phyloP scores from a whole-genome alignment of 305 asterid genomes.

The Withania somnifera region DNA sequence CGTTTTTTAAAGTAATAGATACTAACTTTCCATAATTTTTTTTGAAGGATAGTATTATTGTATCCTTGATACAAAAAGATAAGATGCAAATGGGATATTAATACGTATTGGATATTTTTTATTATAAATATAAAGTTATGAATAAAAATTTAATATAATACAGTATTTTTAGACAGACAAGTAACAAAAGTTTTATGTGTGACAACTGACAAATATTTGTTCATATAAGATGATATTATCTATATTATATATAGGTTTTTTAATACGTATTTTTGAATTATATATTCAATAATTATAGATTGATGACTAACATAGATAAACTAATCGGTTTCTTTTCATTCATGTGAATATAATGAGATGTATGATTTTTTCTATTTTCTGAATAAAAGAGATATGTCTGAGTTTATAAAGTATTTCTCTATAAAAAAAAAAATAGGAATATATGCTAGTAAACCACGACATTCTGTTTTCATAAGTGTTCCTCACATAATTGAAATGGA shows the following conservation, averaged over 20 bases:
- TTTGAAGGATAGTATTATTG: not conserved
- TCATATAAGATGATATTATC: not conserved
- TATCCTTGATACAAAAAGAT: not conserved
- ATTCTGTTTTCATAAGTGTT: not conserved
- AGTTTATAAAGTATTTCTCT: not conserved
- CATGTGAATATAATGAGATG: not conserved
- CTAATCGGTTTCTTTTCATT: not conserved
- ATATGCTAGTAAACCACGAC: not conserved
- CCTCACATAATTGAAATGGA: not conserved
- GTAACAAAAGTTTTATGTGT: too few relatives aligned
- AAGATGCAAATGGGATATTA: not conserved
- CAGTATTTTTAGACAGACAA: too few relatives aligned
- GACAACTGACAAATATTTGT: too few relatives aligned
- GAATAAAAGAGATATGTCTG: not conserved
- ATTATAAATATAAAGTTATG: too few relatives aligned
- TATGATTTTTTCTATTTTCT: not conserved
- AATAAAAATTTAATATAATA: too few relatives aligned
- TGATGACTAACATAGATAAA: not conserved
- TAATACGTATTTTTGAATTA: not conserved
- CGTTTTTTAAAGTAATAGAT: not conserved
- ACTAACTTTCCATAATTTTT: not conserved
- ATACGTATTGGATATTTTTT: too few relatives aligned
- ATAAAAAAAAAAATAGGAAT: not conserved
- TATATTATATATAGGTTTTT: not conserved
- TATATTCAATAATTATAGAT: not conserved